phyloP scores from a whole-genome alignment of 306 rosid genomes.

The Cicer cuneatum region DNA sequence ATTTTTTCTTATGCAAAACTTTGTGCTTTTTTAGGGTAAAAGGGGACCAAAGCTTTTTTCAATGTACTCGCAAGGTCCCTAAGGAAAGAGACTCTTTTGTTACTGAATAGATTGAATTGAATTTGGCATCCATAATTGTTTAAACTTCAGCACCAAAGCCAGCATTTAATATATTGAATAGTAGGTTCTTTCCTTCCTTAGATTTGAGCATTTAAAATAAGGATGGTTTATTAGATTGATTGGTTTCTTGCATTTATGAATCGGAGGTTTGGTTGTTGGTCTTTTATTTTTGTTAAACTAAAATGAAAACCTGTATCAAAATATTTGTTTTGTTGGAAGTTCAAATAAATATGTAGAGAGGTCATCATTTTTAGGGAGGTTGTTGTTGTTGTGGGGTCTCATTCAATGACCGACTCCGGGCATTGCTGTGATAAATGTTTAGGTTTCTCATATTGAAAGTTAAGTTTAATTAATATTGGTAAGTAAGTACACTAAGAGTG shows the following conservation, averaged over 20 bases:
- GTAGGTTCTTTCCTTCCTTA: conserved; percentile 9
- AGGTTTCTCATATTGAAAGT: conserved; percentile 41
- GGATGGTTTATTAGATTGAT: conserved; percentile 43
- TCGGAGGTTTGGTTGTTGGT: conserved; percentile 52
- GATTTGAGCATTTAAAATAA: conserved; percentile 36
- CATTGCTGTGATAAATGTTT: conserved; percentile 38
- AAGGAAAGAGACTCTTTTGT: conserved; percentile 39
- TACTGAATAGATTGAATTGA: conserved; percentile 32
- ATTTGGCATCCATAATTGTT: conserved; percentile 36
- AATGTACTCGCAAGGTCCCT: conserved; percentile 24
- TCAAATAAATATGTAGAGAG: conserved; percentile 39
- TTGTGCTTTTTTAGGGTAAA: conserved; percentile 33
- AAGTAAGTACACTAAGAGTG: conserved; percentile 23
- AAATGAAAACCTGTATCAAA: conserved; percentile 15
- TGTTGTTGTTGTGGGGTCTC: conserved; percentile 54
- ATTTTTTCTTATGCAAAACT: conserved; percentile 15
- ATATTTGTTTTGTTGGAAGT: conserved; percentile 38
- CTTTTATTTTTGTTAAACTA: conserved; percentile 35
- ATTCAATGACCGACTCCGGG: conserved; percentile 49
- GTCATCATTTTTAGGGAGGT: conserved; percentile 45
- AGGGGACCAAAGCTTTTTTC: conserved; percentile 41
- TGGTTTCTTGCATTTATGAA: conserved; percentile 47
- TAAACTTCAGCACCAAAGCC: conserved; percentile 21
- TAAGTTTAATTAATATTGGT: conserved; percentile 25
- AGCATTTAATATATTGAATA: conserved; percentile 21